Evolutionary conservation across 371 early-diverging fungal species (phyloP).

Genomic region (Mucor saturninus): DNA sequence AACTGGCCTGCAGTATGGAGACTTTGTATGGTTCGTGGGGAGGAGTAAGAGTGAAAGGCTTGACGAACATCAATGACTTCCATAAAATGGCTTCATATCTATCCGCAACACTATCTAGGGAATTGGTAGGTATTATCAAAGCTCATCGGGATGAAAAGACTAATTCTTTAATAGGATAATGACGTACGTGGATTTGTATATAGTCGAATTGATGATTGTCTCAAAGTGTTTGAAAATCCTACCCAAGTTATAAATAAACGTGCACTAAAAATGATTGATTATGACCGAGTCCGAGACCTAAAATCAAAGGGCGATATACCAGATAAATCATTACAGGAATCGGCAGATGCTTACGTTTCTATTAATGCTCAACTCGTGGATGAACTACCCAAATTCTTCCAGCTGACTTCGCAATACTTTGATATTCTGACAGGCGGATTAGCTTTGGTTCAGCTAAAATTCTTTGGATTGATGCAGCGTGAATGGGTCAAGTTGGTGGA

Average conservation of each 20-base stretch:
- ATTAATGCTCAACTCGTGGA: constrained; percentile 80
- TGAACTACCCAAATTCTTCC: constrained; percentile 74
- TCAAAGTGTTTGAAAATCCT: constrained; percentile 71
- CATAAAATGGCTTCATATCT: constrained; percentile 28
- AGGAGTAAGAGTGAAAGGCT: constrained; percentile 41
- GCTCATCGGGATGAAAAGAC: no score
- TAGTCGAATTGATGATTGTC: constrained; percentile 62
- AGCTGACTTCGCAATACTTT: constrained; percentile 64
- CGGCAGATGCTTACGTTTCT: constrained; percentile 71
- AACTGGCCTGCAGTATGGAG: constrained; percentile 61
- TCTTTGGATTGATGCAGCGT: constrained; percentile 43
- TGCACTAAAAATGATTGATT: constrained; percentile 76
- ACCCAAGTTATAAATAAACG: constrained; percentile 79
- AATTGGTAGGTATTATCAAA: constrained; percentile 22
- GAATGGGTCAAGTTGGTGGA: constrained; percentile 44
- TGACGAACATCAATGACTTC: constrained; percentile 37
- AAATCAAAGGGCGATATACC: constrained; percentile 64
- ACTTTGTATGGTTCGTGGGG: constrained; percentile 60
- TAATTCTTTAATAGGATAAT: constrained; percentile 9
- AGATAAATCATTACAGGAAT: constrained; percentile 70
- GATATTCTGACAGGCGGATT: constrained; percentile 64
- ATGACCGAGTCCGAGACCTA: constrained; percentile 66
- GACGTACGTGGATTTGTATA: constrained; percentile 45
- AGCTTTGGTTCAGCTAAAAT: constrained; percentile 63
- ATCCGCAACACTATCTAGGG: constrained; percentile 33